Evolutionary conservation across 345 rosid genomes (phyloP).

Genomic region (Lagerstroemia speciosa): DNA sequence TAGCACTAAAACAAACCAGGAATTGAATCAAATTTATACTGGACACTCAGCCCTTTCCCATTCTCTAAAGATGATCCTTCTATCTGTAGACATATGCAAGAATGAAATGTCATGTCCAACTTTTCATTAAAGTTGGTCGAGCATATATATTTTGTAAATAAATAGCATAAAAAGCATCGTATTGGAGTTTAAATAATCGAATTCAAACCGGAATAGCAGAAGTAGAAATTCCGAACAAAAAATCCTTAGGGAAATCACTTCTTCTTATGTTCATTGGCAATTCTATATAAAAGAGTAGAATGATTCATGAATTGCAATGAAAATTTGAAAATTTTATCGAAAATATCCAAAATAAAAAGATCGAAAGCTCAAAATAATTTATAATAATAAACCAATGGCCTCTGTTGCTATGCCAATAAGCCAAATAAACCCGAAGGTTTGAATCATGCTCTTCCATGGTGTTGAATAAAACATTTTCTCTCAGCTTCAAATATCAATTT

Average conservation of each 20-base stretch:
- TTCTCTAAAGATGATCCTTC: constrained; percentile 24
- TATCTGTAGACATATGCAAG: constrained; percentile 11
- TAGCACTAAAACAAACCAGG: constrained; percentile 9
- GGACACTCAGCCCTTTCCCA: constrained; percentile 28
- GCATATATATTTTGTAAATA: no score
- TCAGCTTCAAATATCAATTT: no score
- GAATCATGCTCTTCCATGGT: background rate
- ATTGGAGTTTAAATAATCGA: background rate
- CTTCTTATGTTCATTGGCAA: constrained; percentile 7
- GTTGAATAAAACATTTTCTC: no score
- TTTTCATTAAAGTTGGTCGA: background rate
- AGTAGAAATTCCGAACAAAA: constrained; percentile 30
- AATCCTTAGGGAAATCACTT: constrained; percentile 27
- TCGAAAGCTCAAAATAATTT: no score
- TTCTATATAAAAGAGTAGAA: no score
- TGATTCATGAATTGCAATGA: no score
- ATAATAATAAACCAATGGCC: background rate
- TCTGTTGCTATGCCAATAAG: background rate
- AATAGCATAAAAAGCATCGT: background rate
- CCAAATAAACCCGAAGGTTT: background rate
- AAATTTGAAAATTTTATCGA: no score
- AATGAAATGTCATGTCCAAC: background rate
- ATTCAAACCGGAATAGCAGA: constrained; percentile 34
- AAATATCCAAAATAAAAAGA: no score
- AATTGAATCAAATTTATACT: constrained; percentile 18